Base-by-base conservation (phyloP, 257 asterid genomes). In the Solanum clarkiae region DNA sequence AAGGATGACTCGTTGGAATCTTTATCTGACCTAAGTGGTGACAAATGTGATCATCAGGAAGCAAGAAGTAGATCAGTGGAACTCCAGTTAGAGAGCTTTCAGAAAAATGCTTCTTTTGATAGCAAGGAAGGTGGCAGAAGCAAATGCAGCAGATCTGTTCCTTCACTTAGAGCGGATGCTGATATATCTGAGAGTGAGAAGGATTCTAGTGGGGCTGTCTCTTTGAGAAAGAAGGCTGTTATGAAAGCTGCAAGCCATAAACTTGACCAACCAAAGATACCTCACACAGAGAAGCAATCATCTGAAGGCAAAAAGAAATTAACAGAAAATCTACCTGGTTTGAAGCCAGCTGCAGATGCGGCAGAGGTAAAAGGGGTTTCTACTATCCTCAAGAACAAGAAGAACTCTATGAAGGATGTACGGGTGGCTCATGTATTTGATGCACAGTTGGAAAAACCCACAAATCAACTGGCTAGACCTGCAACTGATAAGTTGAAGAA, bases 291-390 rank as follows among this genome's bases (percentile, higher is more conserved):
- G 86, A 90, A 86, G 88, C 77, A 86, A 22, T 69, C 91, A 77
- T 55, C 79, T 83, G 92, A 89, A 82, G 91, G 91, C 77, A 90
- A 90, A 84, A 92, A 89, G 85, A 93, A 89, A 84, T 80, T 85
- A 10, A 92, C 90, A 84, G 89, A 86, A 80, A 86, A 88, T 88
- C 91, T 87, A 85, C 88, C 85, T 87, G 89, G 88, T 79, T 91
- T 86, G 81, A 92, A 89, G 85, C 55, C 83, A 32, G 89, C 88
- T 51, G 75, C 85, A 51, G 88, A 87, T 84, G 63, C 66, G 18
- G 85, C 87, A 65, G 91, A 85, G 42, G 86, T 85, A 86, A 87
- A 83, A 80, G 90, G 90, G 86, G 84, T 88, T 87, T 62, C 85
- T 85, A 86, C 84, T 86, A 87, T 82, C 53, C 84, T 86, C 47